These are phyloP conservation scores for Colletotrichum liaoningense DNA, from an alignment of 2,329 filamentous ascomycete species.

Conservation along the genomic window DNA sequence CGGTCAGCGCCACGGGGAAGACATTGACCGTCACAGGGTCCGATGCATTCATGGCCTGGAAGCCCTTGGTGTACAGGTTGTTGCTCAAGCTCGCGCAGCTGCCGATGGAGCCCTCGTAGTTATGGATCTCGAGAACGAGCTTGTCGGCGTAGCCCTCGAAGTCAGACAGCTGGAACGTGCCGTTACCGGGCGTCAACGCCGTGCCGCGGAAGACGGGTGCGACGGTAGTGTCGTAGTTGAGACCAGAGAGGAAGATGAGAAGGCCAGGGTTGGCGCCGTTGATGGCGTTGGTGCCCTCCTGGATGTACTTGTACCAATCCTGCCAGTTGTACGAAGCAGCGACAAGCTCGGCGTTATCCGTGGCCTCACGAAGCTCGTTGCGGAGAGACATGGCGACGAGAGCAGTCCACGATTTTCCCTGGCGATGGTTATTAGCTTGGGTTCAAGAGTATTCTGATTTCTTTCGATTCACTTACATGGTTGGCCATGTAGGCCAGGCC, in stretches of 20 bases:
- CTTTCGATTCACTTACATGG: conserved; percentile 54
- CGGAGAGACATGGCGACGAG: conserved; percentile 63
- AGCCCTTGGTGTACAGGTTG: conserved; percentile 62
- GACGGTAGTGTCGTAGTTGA: conserved; percentile 67
- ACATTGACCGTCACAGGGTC: conserved; percentile 50
- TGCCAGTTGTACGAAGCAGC: conserved; percentile 65
- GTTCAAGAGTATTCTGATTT: neutral
- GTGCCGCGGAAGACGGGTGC: conserved; percentile 61
- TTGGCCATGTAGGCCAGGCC: conserved; percentile 70
- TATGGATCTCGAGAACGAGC: conserved; percentile 70
- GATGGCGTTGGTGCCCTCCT: conserved; percentile 60
- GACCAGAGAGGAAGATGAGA: conserved; percentile 70
- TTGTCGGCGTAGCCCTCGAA: conserved; percentile 64
- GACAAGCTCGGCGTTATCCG: conserved; percentile 46
- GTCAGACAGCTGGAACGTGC: conserved; percentile 55
- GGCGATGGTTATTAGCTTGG: conserved; percentile 19
- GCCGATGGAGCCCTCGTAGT: conserved; percentile 64
- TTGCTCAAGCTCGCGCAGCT: conserved; percentile 59
- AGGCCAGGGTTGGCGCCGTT: conserved; percentile 61
- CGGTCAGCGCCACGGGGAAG: conserved; percentile 57
- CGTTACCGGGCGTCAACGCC: conserved; percentile 58
- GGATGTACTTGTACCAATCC: conserved; percentile 63
- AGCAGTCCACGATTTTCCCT: conserved; percentile 59
- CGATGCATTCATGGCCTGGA: conserved; percentile 59
- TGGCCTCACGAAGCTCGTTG: conserved; percentile 63